Evolutionary conservation across 176 grass and related monocot species (phyloP).

Genomic region (Lolium multiflorum): DNA sequence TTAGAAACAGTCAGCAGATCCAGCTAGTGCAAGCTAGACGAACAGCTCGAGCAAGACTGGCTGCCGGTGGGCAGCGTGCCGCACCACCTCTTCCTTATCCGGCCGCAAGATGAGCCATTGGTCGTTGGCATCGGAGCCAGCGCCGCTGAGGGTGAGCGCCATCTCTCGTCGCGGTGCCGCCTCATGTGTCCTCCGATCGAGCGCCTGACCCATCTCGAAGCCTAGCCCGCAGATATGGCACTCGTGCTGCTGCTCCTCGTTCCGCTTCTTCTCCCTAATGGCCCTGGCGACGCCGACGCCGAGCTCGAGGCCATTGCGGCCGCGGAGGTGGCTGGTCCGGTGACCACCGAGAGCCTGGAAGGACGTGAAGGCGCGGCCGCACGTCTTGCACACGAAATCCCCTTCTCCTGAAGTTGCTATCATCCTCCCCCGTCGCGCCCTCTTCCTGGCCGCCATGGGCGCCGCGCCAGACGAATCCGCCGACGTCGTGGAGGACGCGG

Average conservation of each 20-base stretch:
- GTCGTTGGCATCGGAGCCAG: no score
- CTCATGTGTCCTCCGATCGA: slow-evolving; percentile 64
- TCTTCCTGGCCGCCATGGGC: background rate
- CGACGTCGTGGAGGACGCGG: background rate
- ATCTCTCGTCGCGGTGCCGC: slow-evolving; percentile 46
- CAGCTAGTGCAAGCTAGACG: slow-evolving; percentile 17
- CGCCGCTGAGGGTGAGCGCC: background rate
- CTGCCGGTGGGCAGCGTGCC: background rate
- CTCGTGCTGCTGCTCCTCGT: slow-evolving; percentile 35
- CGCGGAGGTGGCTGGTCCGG: slow-evolving; percentile 65
- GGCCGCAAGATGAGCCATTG: background rate
- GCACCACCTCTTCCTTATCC: background rate
- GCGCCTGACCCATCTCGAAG: slow-evolving; percentile 67
- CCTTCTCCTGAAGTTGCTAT: slow-evolving; percentile 11
- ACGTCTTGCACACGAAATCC: slow-evolving; percentile 66
- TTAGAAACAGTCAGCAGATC: background rate
- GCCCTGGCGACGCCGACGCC: slow-evolving; percentile 36
- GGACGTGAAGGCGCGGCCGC: slow-evolving; percentile 50
- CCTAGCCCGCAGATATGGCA: slow-evolving; percentile 64
- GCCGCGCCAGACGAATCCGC: background rate
- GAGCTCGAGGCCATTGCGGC: slow-evolving; percentile 49
- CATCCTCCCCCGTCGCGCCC: background rate
- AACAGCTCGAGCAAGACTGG: slow-evolving; percentile 49
- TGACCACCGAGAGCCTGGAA: slow-evolving; percentile 76
- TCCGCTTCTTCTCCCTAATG: background rate